Conservation (phyloP, 768 basidiomycete species). For the Kwoniella shandongensis region DNA sequence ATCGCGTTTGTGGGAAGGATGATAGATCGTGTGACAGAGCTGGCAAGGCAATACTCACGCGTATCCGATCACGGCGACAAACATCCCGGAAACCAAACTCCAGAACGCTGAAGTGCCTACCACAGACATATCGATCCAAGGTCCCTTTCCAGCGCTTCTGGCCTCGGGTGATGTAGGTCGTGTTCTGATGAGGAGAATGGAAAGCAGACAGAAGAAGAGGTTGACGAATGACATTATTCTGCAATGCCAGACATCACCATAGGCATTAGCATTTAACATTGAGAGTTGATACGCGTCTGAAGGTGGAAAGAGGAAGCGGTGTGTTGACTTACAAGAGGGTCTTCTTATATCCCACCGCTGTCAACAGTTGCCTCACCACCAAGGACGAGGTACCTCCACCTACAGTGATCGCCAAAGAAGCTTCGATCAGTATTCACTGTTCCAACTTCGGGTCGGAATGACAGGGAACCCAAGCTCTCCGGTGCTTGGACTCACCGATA, state of each 20-base stretch:
- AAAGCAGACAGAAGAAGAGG: constrained; percentile 12
- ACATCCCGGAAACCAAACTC: constrained; percentile 23
- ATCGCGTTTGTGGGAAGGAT: no score
- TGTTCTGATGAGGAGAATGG: constrained; percentile 26
- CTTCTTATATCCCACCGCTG: constrained; percentile 35
- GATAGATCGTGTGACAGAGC: no score
- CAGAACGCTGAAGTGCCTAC: constrained; percentile 29
- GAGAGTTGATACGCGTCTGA: background rate
- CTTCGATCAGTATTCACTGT: background rate
- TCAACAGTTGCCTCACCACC: constrained; percentile 34
- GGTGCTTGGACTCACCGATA: constrained; percentile 25
- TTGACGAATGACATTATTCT: constrained; percentile 38
- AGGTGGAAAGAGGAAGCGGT: background rate
- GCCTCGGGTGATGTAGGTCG: constrained; percentile 38
- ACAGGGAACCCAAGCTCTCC: no score
- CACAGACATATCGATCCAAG: constrained; percentile 30
- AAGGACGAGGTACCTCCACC: constrained; percentile 35
- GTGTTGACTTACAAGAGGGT: constrained; percentile 35
- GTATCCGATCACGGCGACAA: constrained; percentile 33
- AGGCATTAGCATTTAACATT: no score
- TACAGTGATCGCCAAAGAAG: constrained; percentile 1
- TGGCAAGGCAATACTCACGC: constrained; percentile 17
- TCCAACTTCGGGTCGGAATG: background rate
- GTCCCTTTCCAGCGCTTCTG: constrained; percentile 19
- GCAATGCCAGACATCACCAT: background rate